phyloP scores from a whole-genome alignment of 495 filamentous ascomycete species.

The Penicillium salamii region DNA sequence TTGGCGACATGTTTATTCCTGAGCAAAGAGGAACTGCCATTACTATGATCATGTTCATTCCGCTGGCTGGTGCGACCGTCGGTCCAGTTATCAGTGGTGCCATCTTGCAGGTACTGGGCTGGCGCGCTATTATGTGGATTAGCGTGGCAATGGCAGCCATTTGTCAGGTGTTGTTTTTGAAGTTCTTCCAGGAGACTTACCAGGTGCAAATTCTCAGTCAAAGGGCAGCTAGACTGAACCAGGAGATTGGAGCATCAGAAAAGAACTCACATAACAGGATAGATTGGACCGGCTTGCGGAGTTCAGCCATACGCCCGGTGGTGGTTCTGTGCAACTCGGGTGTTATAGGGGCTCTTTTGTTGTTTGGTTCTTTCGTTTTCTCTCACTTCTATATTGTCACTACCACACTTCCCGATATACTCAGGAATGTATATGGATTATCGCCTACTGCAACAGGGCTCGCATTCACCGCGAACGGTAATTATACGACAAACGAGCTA shows the following conservation, averaged over 20 bases:
- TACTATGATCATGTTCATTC: not conserved
- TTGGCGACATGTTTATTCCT: not conserved
- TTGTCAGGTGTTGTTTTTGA: not conserved
- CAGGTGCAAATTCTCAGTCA: not conserved
- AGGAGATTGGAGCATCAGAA: not conserved
- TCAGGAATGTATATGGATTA: not conserved
- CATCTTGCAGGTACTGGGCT: not conserved
- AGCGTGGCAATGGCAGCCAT: not conserved
- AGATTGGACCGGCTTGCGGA: not conserved
- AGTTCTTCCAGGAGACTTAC: not conserved
- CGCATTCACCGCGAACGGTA: not conserved
- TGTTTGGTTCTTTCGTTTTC: constrained; percentile 1
- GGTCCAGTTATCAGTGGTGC: not conserved
- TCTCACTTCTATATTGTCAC: not conserved
- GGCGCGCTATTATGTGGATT: constrained; percentile 1
- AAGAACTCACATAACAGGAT: not conserved
- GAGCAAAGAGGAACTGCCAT: not conserved
- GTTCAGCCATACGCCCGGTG: not conserved
- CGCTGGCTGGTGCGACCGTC: not conserved
- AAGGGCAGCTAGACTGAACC: not conserved
- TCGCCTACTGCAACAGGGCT: not conserved
- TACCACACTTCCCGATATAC: not conserved
- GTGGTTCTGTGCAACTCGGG: not conserved
- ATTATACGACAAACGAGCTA: not conserved
- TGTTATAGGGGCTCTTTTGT: not conserved